Base-by-base conservation (phyloP, 306 rosid species). In the Heteromeles arbutifolia region DNA sequence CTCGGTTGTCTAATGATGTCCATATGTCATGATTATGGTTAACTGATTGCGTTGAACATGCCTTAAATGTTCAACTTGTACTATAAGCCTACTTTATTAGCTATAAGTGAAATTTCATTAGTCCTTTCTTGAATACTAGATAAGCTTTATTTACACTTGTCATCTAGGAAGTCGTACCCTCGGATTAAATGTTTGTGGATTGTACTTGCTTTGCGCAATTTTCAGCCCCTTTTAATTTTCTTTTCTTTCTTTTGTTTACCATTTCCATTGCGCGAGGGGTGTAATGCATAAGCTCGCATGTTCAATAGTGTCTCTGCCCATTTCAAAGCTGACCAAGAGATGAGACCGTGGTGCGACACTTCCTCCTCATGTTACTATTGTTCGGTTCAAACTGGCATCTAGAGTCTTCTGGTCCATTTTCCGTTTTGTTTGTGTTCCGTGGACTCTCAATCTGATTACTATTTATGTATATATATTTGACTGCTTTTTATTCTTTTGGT, bases 201-300 rank as follows among this genome's bases (percentile, higher is more conserved):
- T 62, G 31, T 39, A 75, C 65, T 71, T 69, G 45, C 67, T 66
- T 73, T 78, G 74, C 77, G 5, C 78, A 70, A 44, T 53, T 69
- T 72, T 61, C 61, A 15, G 69, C 54, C 77, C 76, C 81, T 76
- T 50, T 85, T 81, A 75, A 81, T 85, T 77, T 54, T 85, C 75
- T 81, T 75, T 71, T 74, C 80, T 84, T 71, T 68, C 65, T 65
- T 52, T 75, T 77, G 84, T 79, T 86, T 80, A 63, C 78, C 78
- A 8, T 78, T 72, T 59, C 61, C 65, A 26, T 83, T 81, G 83
- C 78, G 78, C 77, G 81, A 82, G 86, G 88, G 85, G 78, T 83
- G 89, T 73, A 79, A 82, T 78, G 83, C 84, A 79, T 74, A 67
- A 34, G 86, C 78, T 86, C 77, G 79, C 84, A 73, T 80, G 83